Evolutionary conservation across 1,284 basidiomycete species (phyloP), one percentile per base, ranked within the genome.

Genomic region (Sporisorium scitamineum): DNA sequence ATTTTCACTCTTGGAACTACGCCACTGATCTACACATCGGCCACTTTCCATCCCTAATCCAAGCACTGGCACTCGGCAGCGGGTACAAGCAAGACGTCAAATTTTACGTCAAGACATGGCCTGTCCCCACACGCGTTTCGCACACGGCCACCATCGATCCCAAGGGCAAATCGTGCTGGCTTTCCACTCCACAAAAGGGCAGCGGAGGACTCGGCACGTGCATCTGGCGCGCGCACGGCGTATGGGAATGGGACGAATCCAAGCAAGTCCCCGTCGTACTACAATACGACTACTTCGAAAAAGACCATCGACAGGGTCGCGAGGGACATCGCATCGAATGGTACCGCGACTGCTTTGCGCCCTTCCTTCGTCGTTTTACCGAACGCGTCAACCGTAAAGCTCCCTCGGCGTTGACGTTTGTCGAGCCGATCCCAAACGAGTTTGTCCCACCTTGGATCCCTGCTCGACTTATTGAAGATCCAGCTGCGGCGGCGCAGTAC

Each of bases 1-100:
- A 93, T 3, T 89, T 97, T 56, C 91, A 97, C 80, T 88, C 88
- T 32, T 98, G 94, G 87, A 91, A 97, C 52, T 83, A 97, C 86
- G 94, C 94, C 73, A 97, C 95, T 11, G 95, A 98, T 82, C 89
- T 99, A 7, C 94, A 97, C 80, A 89, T 97, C 29, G 91, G 91
- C 16, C 88, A 91, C 84, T 90, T 92, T 81, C 85, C 86, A 0
- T 76, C 79, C 1, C 71, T 86, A 1, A 62, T 85, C 0, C 84
- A 87, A 58, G 62, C 76, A 11, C 58, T 85, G 11, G 81, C 79
- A 22, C 59, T 84, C 5, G 78, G 76, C 0, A 72, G 71, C 20
- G 83, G 79, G 6, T 70, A 79, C 51, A 60, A 64, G 29, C 81
- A 85, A 54, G 42, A 83, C 66, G 83, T 91, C 91, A 89, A 95